Evolutionary conservation across 2,329 filamentous ascomycete species (phyloP), one percentile per base, ranked within the genome.

Genomic region (Tolypocladium guangdongense): DNA sequence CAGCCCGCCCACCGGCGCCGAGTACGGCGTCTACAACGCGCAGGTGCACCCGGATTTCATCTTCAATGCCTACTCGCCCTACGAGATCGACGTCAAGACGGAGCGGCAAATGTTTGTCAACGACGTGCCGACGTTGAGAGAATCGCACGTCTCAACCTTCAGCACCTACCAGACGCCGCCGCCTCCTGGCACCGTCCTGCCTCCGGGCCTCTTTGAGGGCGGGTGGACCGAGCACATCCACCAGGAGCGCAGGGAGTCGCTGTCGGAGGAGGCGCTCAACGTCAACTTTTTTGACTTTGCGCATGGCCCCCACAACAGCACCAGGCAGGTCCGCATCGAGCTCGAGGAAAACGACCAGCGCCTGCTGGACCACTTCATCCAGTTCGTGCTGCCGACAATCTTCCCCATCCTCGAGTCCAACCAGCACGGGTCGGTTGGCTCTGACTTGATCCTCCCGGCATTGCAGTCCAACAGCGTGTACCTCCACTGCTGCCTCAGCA

Each of bases 71-170:
- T 87, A 80, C 68, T 81, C 86, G 22, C 90, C 91, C 0, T 96
- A 95, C 67, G 92, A 96, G 71, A 85, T 96, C 56, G 92, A 96
- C 68, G 87, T 97, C 74, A 95, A 92, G 78, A 96, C 91, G 1
- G 92, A 96, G 74, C 81, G 89, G 59, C 90, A 96, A 62, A 90
- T 95, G 76, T 96, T 88, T 69, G 84, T 96, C 70, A 90, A 96
- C 64, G 88, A 96, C 66, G 80, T 96, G 53, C 90, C 89, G 5
- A 87, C 90, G 16, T 77, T 92, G 56, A 79, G 84, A 60, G 91
- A 96, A 71, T 95, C 90, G 14, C 89, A 89, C 35, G 85, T 90
- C 38, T 95, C 91, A 0, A 95, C 90, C 27, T 96, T 95, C 71
- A 95, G 86, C 78, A 91, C 89, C n/a, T 93, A 84, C 68, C 86